Evolutionary conservation across 192 early-diverging fungal species (phyloP).

Genomic region (Coemansia sp.): DNA sequence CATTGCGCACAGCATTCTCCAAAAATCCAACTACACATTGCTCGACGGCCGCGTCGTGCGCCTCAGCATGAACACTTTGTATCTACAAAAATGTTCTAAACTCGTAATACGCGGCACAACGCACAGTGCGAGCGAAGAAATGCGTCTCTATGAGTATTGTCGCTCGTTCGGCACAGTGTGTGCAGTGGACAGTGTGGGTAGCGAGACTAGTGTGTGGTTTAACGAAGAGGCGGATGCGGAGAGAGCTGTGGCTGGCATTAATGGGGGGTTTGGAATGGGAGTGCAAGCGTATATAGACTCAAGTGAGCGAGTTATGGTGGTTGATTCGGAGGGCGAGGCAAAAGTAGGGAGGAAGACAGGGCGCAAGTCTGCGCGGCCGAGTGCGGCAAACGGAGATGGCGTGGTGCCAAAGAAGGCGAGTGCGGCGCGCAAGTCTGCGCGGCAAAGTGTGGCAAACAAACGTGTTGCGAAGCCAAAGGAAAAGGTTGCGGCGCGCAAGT

Average conservation of each 20-base stretch:
- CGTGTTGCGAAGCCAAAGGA: neutral
- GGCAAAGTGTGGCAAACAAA: neutral
- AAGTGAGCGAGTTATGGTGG: neutral
- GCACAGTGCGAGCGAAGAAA: neutral
- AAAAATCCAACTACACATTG: constrained; percentile 15
- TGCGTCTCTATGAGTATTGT: constrained; percentile 14
- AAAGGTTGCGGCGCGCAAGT: constrained; percentile 3
- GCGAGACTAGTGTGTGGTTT: constrained; percentile 21
- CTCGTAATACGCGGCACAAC: constrained; percentile 9
- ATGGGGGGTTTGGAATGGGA: neutral
- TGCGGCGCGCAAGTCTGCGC: neutral
- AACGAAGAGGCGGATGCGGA: neutral
- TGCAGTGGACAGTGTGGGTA: neutral
- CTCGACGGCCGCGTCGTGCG: constrained; percentile 9
- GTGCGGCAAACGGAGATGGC: too few species aligned
- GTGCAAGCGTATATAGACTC: constrained; percentile 5
- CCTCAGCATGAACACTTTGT: constrained; percentile 11
- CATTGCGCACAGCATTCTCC: constrained; percentile 10
- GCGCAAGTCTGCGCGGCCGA: neutral
- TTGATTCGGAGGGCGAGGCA: neutral
- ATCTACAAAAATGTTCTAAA: constrained; percentile 9
- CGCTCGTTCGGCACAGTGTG: constrained; percentile 25
- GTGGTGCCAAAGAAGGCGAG: neutral
- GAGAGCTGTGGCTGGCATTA: neutral
- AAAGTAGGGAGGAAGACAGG: neutral